Evolutionary conservation across 2,329 filamentous ascomycete species (phyloP).

Genomic region (Xylaria sp.): DNA sequence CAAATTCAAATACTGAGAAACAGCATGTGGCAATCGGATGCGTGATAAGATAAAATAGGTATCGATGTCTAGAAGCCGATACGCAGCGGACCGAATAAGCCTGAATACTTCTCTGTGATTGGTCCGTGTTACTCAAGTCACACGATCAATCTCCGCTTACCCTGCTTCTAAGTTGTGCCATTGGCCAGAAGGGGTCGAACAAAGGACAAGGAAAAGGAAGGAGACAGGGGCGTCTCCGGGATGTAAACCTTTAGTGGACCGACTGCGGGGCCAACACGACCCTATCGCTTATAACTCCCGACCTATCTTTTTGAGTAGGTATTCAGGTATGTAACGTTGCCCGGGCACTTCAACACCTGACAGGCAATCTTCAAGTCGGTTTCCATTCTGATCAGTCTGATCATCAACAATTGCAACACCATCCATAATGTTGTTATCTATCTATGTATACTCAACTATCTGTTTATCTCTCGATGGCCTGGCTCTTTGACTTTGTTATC

Average conservation of each 20-base stretch:
- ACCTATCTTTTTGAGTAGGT: slow-evolving; percentile 9
- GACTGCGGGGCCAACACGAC: slow-evolving; percentile 22
- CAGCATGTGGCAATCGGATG: neutral
- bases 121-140: slow-evolving; percentile 35
- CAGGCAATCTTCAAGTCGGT: neutral
- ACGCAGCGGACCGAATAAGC: slow-evolving; percentile 48
- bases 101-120: slow-evolving; percentile 39
- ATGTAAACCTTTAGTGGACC: slow-evolving; percentile 20
- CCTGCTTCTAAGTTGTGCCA: slow-evolving; percentile 16
- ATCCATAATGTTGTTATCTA: neutral
- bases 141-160: slow-evolving; percentile 33
- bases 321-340: slow-evolving; percentile 47
- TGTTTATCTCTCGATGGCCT: neutral
- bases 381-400: neutral
- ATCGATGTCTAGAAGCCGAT: slow-evolving; percentile 37
- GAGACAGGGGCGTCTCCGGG: slow-evolving; percentile 29
- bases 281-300: neutral
- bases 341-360: slow-evolving; percentile 19
- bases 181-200: slow-evolving; percentile 38
- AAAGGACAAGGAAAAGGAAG: slow-evolving; percentile 38
- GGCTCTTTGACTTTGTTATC: neutral
- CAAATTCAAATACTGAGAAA: neutral
- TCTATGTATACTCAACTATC: slow-evolving; percentile 7
- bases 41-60: slow-evolving; percentile 9
- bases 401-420: neutral